phyloP scores from a whole-genome alignment of 768 basidiomycete genomes.

The Phaeotremella skinneri region DNA sequence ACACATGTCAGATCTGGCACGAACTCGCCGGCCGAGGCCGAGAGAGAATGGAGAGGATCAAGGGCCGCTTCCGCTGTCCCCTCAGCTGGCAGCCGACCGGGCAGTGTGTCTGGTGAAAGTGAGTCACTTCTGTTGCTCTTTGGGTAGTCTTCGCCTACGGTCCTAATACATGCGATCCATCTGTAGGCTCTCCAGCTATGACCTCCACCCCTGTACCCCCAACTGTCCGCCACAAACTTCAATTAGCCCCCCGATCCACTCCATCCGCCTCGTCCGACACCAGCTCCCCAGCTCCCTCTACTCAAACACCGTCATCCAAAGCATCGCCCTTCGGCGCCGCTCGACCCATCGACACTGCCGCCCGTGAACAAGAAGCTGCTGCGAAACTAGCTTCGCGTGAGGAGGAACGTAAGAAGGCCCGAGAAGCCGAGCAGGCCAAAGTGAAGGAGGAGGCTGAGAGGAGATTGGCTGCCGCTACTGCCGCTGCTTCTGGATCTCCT shows the following conservation, averaged over 20 bases:
- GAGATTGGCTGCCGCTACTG: slow-evolving; percentile 1
- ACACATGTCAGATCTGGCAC: slow-evolving; percentile 21
- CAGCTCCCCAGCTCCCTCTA: slow-evolving; percentile 67
- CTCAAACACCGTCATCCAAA: slow-evolving; percentile 56
- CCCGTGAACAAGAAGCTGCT: slow-evolving; percentile 58
- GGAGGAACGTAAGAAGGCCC: slow-evolving; percentile 37
- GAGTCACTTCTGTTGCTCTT: too few species aligned
- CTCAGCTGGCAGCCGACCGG: slow-evolving; percentile 18
- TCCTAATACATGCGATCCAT: slow-evolving; percentile 65
- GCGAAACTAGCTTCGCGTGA: slow-evolving; percentile 43
- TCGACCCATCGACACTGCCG: slow-evolving; percentile 79
- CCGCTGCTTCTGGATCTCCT: background rate
- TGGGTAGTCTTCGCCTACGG: slow-evolving; percentile 14
- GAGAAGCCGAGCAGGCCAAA: slow-evolving; percentile 32
- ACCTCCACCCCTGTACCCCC: slow-evolving; percentile 73
- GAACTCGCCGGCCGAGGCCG: slow-evolving; percentile 32
- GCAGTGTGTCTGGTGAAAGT: slow-evolving; percentile 30
- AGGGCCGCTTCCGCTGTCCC: slow-evolving; percentile 27
- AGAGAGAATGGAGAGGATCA: slow-evolving; percentile 45
- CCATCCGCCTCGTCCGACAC: slow-evolving; percentile 64
- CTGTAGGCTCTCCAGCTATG: slow-evolving; percentile 48
- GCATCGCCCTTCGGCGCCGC: slow-evolving; percentile 84
- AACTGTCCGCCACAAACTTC: slow-evolving; percentile 72
- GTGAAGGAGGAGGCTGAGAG: slow-evolving; percentile 38
- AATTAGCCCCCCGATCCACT: slow-evolving; percentile 76